Base-by-base conservation (phyloP, 2,329 filamentous ascomycete species). In the Exophiala aquamarina region DNA sequence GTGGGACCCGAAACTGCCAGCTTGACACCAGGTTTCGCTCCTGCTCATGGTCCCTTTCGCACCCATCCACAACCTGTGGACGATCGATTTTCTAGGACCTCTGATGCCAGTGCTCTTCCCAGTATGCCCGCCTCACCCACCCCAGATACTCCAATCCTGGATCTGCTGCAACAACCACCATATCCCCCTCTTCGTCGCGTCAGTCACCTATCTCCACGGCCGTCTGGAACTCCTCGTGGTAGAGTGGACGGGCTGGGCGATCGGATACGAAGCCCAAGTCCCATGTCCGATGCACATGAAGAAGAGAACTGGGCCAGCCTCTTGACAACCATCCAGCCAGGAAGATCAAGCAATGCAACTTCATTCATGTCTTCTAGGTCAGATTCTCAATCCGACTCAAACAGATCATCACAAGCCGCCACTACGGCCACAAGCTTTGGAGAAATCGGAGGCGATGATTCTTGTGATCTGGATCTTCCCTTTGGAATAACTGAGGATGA, bases 211-310 rank as follows among this genome's bases (percentile, higher is more conserved):
- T 58, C 52, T 7, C 54, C 47, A 19, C 55, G 50, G 14, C 56
- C 47, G 10, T 20, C 38, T 37, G 43, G 42, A n/a, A 45, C 29
- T n/a, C 31, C 58, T 15, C 48, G 44, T 34, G 57, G 62, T 11
- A 46, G 50, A 41, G 54, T 86, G 1, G 84, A 94, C 66, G 89
- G 89, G 3, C 77, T 95, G 13, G 90, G 89, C 29, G 89, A 95
- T 67, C 86, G 90, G 49, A 81, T 89, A 54, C 82, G 89, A 58
- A 95, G 89, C 65, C 70, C 89, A n/a, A 90, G 85, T 62, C 84
- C 86, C 10, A 32, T 40, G 6, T 51, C 54, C 14, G 47, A 50
- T 23, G 39, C 34, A 17, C 44, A 33, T 7, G 75, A 72, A 31
- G 77, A 81, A 53, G 75, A 77, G 40, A 74, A 75, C 1, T 96